Evolutionary conservation across 2,329 filamentous ascomycete genomes (phyloP), one percentile per base, ranked within the genome.

Genomic region (Rhexocercosporidium sp.): DNA sequence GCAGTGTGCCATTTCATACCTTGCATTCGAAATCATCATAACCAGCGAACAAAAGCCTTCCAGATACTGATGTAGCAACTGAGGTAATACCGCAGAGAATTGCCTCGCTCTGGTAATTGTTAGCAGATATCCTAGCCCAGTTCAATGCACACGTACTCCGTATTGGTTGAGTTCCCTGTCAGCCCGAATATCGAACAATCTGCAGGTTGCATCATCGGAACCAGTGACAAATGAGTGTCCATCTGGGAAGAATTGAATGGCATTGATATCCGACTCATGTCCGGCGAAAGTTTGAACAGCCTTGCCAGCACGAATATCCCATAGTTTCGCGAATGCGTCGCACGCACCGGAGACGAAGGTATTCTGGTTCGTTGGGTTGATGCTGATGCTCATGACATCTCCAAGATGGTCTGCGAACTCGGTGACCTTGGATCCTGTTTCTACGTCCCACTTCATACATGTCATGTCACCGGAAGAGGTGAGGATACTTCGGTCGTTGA

Each of bases 1-100:
- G 41, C n/a, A 27, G 14, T 20, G 6, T 22, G 12, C 39, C 14
- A 41, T n/a, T n/a, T 67, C 88, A 77, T 84, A 97, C 95, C 91
- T 98, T 99, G 94, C 96, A 99, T 82, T 99, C 96, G 77, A 97
- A 99, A 79, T 99, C 96, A 77, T 99, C 96, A 77, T 99, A 99
- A 73, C 96, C 96, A 65, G 96, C 96, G 79, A 99, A 99, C 47
- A 99, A 84, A 76, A 99, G 84, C 78, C 96, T 90, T 67, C 96
- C 96, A 66, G 96, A 99, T 16, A 99, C 95, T 18, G 96, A 99
- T 75, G 97, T 98, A 67, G 95, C 96, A 57, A 99, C 96, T 4
- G 96, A 99, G 27, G 96, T 99, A 76, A 99, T 98, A 76, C 96
- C 96, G 79, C 96, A 99, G 62, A 97, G 89, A 75, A 97, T 97